Base-by-base conservation (phyloP, 1,284 basidiomycete species). In the Crucibulum cyathiforme region DNA sequence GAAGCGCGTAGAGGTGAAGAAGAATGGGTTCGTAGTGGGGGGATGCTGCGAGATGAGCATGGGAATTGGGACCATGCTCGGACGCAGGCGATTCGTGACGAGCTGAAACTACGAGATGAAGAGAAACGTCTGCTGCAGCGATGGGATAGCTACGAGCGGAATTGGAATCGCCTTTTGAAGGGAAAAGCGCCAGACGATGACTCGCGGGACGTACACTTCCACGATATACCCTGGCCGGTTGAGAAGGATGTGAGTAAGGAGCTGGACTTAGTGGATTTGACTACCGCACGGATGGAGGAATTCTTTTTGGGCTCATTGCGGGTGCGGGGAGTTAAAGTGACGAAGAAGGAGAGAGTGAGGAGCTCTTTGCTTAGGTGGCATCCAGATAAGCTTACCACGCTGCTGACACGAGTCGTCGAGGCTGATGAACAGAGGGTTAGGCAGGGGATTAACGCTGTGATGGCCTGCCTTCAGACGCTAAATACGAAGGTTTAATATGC, bases 291-390 rank as follows among this genome's bases (percentile, higher is more conserved):
- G 8, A 76, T 92, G 9, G 74, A 83, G 19, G 74, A 76, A 2
- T 92, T 92, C 67, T 64, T 92, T 52, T 77, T 84, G 47, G 85
- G 77, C 47, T 78, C 74, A n/a, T 73, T 85, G 63, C 75, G 62
- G 35, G 75, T 83, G 9, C 73, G 79, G 45, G 70, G 71, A 9
- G 80, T 76, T 47, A 78, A 65, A 1, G 74, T 77, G 46, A 81
- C 82, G 31, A 77, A 69, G 62, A 83, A 80, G 70, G 87, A 88
- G 53, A 77, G 84, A 31, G 75, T 90, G 8, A 80, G 89, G 17
- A 79, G 78, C 54, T 85, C 88, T 0, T 74, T 92, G 36, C 73
- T 90, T 54, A 79, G 85, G 5, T 93, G 90, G 85, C 91, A 93
- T 72, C 90, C 90, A 0, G 91, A 93, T 73, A 88, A 91, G 71